Conservation (phyloP, 2,329 filamentous ascomycete species). For the Phialemonium atrogriseum region DNA sequence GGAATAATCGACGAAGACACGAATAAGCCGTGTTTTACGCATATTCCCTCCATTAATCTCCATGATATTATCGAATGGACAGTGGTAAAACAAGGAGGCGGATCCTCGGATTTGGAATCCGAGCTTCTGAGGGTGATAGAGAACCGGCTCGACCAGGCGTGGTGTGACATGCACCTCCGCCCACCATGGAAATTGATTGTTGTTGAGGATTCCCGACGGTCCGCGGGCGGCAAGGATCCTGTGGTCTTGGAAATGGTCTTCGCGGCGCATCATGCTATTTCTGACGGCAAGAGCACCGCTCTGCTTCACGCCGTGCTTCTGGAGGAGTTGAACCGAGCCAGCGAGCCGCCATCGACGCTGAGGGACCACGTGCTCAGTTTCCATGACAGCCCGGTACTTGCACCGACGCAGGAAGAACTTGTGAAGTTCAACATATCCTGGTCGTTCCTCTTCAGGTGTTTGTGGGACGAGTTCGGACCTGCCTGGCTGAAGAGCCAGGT, state of each 20-base stretch:
- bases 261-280: constrained; percentile 42
- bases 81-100: no score
- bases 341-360: constrained; percentile 7
- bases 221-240: constrained; percentile 7
- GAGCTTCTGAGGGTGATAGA: constrained; percentile 24
- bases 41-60: constrained; percentile 34
- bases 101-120: no score
- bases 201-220: constrained; percentile 15
- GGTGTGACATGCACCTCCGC: constrained; percentile 26
- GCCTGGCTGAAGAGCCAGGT: constrained; percentile 23
- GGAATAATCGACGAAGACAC: constrained; percentile 38
- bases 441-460: constrained; percentile 27
- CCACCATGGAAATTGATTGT: constrained; percentile 41
- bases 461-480: constrained; percentile 33
- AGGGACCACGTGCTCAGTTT: constrained; percentile 21
- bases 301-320: constrained; percentile 41
- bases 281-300: constrained; percentile 40
- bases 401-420: constrained; percentile 30
- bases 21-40: constrained; percentile 33
- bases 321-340: constrained; percentile 26
- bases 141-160: constrained; percentile 31
- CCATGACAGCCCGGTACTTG: constrained; percentile 24
- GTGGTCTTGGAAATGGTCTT: constrained; percentile 34
- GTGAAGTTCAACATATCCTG: constrained; percentile 31
- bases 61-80: no score